Percentiles rank a stretch among this genome's conserved stretches.
These are phyloP conservation scores for Przewalskia tangutica DNA, from an alignment of 257 asterid genomes.

Conservation along the genomic window DNA sequence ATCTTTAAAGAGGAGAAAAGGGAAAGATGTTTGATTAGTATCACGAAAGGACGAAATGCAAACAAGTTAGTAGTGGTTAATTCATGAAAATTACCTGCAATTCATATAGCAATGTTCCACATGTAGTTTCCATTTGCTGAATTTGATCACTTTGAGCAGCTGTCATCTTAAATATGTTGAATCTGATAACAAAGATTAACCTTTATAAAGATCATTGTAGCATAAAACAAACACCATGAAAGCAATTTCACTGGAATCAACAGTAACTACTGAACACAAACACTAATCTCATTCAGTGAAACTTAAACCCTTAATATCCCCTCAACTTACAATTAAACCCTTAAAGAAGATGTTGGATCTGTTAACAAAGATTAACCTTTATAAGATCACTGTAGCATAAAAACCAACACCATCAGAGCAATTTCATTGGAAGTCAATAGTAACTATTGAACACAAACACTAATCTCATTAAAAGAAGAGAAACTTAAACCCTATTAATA, in stretches of 20 bases:
- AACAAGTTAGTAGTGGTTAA: background rate
- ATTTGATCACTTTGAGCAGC: slow-evolving; percentile 28
- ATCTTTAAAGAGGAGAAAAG: slow-evolving; percentile 25
- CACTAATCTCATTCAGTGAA: background rate
- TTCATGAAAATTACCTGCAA: slow-evolving; percentile 49
- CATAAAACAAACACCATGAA: background rate
- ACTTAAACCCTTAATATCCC: background rate
- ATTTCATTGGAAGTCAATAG: background rate
- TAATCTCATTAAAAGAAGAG: background rate
- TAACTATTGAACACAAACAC: background rate
- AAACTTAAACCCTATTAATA: background rate
- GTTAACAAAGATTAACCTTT: slow-evolving; percentile 11
- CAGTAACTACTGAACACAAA: background rate
- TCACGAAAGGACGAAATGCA: background rate
- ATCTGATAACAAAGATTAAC: slow-evolving; percentile 24
- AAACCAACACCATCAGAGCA: background rate
- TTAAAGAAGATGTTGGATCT: slow-evolving; percentile 15
- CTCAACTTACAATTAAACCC: too few relatives aligned
- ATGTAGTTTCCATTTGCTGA: slow-evolving; percentile 59
- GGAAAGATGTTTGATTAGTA: background rate
- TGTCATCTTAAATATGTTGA: slow-evolving; percentile 23
- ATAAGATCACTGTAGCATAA: background rate
- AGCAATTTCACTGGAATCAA: background rate
- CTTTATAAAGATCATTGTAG: background rate
- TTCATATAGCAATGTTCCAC: slow-evolving; percentile 75